Conservation (phyloP, 306 rosid genomes). For the Bauhinia variegata region DNA sequence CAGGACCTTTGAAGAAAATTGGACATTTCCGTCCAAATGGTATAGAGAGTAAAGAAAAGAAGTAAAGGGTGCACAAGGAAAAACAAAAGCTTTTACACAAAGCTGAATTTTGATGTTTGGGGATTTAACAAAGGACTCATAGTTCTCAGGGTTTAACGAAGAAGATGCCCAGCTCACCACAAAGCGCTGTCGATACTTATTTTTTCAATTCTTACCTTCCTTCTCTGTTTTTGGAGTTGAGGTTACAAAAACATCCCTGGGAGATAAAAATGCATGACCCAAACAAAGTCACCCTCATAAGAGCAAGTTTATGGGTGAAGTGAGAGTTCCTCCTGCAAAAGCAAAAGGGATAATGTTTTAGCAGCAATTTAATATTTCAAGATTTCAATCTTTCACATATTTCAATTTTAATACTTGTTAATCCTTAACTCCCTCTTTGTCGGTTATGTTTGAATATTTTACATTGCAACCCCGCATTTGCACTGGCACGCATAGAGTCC, state of each 20-base stretch:
- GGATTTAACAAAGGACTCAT: slow-evolving; percentile 10
- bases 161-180: too few species aligned
- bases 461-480: background rate
- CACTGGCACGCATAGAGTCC: background rate
- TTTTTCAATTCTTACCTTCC: too few species aligned
- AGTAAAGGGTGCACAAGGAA: background rate
- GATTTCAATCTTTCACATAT: background rate
- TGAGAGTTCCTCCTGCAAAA: slow-evolving; percentile 81
- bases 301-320: too few species aligned
- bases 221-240: too few species aligned
- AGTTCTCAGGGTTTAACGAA: slow-evolving; percentile 11
- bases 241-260: too few species aligned
- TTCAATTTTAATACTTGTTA: background rate
- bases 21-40: slow-evolving; percentile 23
- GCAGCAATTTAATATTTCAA: background rate
- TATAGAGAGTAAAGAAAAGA: background rate
- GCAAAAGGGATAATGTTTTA: background rate
- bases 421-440: background rate
- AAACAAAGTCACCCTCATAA: too few species aligned
- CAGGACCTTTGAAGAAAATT: slow-evolving; percentile 39
- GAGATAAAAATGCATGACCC: too few species aligned
- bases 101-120: too few species aligned
- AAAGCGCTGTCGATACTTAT: too few species aligned
- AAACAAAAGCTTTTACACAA: too few species aligned
- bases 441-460: background rate